These are phyloP conservation scores for Gnomoniopsis sp. DNA, from an alignment of 2,329 filamentous ascomycete species.

Conservation along the genomic window DNA sequence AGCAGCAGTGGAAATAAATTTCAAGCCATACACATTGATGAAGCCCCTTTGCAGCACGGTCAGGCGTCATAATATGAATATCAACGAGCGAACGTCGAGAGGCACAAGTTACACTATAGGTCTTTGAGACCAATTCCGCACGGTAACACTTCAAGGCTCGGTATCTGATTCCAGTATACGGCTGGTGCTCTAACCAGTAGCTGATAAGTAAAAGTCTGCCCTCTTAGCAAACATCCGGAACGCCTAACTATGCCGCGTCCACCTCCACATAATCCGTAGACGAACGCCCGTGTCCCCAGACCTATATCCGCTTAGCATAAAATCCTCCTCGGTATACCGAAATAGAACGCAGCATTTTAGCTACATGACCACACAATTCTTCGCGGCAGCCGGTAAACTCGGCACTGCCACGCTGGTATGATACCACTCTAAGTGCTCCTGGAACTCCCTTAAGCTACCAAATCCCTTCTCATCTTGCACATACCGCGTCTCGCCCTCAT, in stretches of 20 bases:
- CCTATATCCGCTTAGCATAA: background rate
- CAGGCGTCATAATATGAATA: background rate
- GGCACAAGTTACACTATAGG: background rate
- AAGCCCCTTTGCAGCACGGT: too few species aligned
- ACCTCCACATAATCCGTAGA: background rate
- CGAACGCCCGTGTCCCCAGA: background rate
- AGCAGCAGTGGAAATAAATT: background rate
- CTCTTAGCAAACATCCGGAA: background rate
- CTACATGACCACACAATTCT: slow-evolving; percentile 46
- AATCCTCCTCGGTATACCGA: background rate
- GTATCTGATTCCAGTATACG: background rate
- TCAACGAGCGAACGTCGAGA: background rate
- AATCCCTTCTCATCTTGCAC: slow-evolving; percentile 47
- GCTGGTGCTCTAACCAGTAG: background rate
- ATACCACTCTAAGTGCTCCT: slow-evolving; percentile 55
- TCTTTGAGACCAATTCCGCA: background rate
- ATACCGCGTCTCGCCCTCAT: slow-evolving; percentile 47
- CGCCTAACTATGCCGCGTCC: slow-evolving; percentile 20
- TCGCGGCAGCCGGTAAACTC: slow-evolving; percentile 29
- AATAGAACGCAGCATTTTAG: background rate
- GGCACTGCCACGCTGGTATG: slow-evolving; percentile 42
- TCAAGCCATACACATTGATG: too few species aligned
- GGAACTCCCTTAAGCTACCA: slow-evolving; percentile 44
- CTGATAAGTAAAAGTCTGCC: background rate
- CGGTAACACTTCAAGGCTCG: background rate